Evolutionary conservation across 1,284 basidiomycete species (phyloP).

Genomic region (Cronartium quercuum): DNA sequence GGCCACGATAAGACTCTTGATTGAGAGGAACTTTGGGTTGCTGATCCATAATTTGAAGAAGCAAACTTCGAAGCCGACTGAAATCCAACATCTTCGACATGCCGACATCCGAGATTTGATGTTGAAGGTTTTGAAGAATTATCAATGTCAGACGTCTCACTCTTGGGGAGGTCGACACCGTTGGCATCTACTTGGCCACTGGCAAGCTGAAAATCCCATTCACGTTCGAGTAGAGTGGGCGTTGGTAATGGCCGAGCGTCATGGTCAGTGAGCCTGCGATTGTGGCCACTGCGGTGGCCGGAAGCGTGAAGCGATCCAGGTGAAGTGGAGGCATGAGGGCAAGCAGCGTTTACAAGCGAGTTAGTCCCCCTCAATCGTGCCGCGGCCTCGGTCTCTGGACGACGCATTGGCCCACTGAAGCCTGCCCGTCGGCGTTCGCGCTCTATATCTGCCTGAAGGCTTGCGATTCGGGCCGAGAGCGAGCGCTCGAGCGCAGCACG

Average conservation of each 20-base stretch:
- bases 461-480: constrained; percentile 20
- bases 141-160: neutral
- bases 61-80: constrained; percentile 7
- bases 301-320: too few species aligned
- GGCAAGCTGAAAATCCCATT: constrained; percentile 28
- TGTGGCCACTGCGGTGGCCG: neutral
- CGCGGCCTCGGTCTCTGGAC: constrained; percentile 27
- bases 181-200: constrained; percentile 23
- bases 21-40: too few species aligned
- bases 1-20: too few species aligned
- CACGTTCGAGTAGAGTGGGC: constrained; percentile 7
- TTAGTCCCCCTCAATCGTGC: neutral
- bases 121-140: neutral
- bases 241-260: neutral
- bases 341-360: neutral
- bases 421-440: constrained; percentile 11
- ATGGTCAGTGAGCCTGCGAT: neutral
- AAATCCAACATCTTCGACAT: constrained; percentile 28
- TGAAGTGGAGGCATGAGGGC: neutral
- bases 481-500: constrained; percentile 27
- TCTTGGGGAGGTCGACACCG: constrained; percentile 4
- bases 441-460: constrained; percentile 25
- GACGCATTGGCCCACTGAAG: constrained; percentile 6
- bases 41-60: too few species aligned
- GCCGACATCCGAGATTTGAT: constrained; percentile 17